These are phyloP conservation scores for Trichomonascus vanleenenianus DNA, from an alignment of 805 yeast species.

Conservation along the genomic window DNA sequence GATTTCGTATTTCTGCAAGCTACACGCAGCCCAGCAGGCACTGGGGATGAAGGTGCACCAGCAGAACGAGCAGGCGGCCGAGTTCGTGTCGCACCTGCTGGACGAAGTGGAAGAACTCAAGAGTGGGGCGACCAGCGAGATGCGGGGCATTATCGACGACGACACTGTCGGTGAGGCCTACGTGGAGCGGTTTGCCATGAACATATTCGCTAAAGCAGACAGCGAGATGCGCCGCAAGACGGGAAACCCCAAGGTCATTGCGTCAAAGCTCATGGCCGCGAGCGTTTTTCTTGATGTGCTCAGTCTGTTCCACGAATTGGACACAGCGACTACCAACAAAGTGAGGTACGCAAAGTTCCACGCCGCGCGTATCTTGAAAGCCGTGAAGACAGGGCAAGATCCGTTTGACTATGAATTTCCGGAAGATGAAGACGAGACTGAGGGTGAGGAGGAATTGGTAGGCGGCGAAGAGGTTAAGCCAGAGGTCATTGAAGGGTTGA, in stretches of 20 bases:
- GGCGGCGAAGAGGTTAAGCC: neutral
- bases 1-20: conserved; percentile 62
- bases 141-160: conserved; percentile 48
- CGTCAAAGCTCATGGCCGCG: conserved; percentile 45
- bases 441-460: neutral
- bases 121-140: conserved; percentile 28
- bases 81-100: conserved; percentile 51
- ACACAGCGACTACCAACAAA: conserved; percentile 34
- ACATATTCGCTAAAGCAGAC: conserved; percentile 48
- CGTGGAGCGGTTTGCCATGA: conserved; percentile 48
- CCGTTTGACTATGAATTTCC: conserved; percentile 49
- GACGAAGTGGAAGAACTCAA: conserved; percentile 64
- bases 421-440: conserved; percentile 4
- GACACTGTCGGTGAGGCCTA: conserved; percentile 51
- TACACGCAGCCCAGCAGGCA: conserved; percentile 69
- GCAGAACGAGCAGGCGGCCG: conserved; percentile 45
- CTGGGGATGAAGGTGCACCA: conserved; percentile 54
- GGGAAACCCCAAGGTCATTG: conserved; percentile 39
- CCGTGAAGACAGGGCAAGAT: conserved; percentile 42
- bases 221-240: conserved; percentile 37
- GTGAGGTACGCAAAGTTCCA: conserved; percentile 57
- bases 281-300: conserved; percentile 45
- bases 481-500: neutral
- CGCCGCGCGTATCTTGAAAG: conserved; percentile 48
- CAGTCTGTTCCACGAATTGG: conserved; percentile 31